Evolutionary conservation across 345 rosid genomes (phyloP), one percentile per base, ranked within the genome.

Genomic region (Pistacia vera): DNA sequence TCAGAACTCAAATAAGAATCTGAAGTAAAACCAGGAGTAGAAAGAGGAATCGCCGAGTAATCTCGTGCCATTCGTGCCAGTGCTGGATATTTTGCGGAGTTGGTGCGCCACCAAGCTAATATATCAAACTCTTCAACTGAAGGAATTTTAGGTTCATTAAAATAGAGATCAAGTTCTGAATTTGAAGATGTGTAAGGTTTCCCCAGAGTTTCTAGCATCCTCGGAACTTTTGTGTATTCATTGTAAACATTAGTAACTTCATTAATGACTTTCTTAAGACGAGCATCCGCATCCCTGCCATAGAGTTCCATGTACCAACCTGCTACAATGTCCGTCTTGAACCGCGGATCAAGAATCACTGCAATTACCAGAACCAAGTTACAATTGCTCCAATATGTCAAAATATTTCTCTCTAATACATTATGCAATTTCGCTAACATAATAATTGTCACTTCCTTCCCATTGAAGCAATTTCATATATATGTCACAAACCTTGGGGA

Each of bases 51-150:
- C 13, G 64, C 41, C 14, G 72, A 59, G 38, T 48, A 44, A 36
- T 78, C 77, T 2, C 73, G 35, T 14, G 72, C 81, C 81, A 78
- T 66, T 35, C 59, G 51, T 1, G 57, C 64, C 11, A 73, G 69
- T 4, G 44, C 36, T 2, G 73, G 77, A 30, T 18, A 78, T 5
- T 22, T 52, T 30, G 41, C 30, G 11, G 30, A 56, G n/a, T 54
- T 14, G 1, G 14, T 30, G 17, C 38, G 22, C 81, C 81, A 78
- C 81, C 81, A 78, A 25, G 51, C 58, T 4, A 78, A 22, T 52
- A 78, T 7, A 3, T 58, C 63, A 35, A 78, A 68, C 1, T 78
- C 57, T 28, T 49, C 48, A 2, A 2, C 2, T 5, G 25, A 28
- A 5, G 65, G 60, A 17, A 60, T 25, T 41, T 22, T 5, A 25